These are phyloP conservation scores for Colletotrichum phormii DNA, from an alignment of 2,329 filamentous ascomycete genomes.

Conservation along the genomic window DNA sequence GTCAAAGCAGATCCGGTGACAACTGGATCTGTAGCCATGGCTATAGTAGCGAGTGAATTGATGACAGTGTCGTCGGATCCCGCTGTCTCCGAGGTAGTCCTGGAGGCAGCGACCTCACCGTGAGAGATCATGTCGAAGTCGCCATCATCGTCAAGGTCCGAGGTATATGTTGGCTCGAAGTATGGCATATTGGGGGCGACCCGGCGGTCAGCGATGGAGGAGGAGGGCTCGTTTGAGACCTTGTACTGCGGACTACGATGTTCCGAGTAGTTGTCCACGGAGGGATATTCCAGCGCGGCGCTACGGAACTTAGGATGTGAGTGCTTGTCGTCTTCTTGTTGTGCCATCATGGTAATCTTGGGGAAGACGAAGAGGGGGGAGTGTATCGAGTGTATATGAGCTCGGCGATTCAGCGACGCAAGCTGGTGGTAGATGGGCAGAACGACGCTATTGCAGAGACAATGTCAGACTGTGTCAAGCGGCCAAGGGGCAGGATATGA, in stretches of 20 bases:
- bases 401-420: slow-evolving; percentile 6
- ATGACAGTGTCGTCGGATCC: slow-evolving; percentile 24
- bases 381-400: not conserved
- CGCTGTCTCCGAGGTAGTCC: slow-evolving; percentile 4
- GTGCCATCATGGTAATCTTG: not conserved
- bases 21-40: not conserved
- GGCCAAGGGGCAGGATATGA: not conserved
- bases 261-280: slow-evolving; percentile 8
- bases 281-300: not conserved
- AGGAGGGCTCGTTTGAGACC: slow-evolving; percentile 17
- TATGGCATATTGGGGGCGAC: not conserved
- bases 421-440: not conserved
- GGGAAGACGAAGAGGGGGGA: not conserved
- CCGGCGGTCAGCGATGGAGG: slow-evolving; percentile 11
- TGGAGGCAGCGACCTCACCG: not conserved
- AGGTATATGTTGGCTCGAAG: not conserved
- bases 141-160: not conserved
- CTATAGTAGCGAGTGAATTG: not conserved
- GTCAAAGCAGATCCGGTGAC: slow-evolving; percentile 10
- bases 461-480: not conserved
- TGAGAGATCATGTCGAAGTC: not conserved
- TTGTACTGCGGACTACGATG: slow-evolving; percentile 25
- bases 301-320: not conserved
- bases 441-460: not conserved
- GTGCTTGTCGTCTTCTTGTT: not conserved